A percentile compares a stretch with the other conserved stretches of the same genome.
These are phyloP conservation scores for Haplosporangium sp. DNA, from an alignment of 371 early-diverging fungal species.

Conservation along the genomic window DNA sequence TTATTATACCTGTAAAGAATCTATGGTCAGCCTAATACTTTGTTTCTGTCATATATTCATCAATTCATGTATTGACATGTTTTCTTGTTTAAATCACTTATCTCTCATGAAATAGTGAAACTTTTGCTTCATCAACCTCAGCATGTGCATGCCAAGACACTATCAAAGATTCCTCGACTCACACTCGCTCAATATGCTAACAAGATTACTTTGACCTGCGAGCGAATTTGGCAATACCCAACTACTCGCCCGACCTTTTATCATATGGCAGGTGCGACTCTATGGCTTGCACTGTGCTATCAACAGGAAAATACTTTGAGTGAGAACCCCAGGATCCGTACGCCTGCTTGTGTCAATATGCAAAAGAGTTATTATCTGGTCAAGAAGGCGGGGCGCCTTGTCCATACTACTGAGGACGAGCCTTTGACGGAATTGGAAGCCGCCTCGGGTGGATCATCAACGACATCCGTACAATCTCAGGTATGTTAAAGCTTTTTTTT, in stretches of 20 bases:
- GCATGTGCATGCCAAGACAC: constrained; percentile 43
- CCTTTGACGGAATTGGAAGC: constrained; percentile 42
- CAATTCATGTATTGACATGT: neutral
- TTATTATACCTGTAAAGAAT: constrained; percentile 37
- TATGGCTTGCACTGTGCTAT: constrained; percentile 51
- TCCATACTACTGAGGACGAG: constrained; percentile 47
- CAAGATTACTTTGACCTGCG: constrained; percentile 44
- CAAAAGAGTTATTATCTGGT: constrained; percentile 50
- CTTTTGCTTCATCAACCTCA: constrained; percentile 50
- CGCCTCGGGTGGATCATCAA: constrained; percentile 6
- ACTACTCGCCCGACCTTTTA: constrained; percentile 44
- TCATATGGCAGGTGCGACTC: constrained; percentile 31
- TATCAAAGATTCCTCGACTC: constrained; percentile 25
- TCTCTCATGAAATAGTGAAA: constrained; percentile 23
- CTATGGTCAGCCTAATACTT: neutral
- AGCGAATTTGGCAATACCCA: constrained; percentile 48
- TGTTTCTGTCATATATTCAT: neutral
- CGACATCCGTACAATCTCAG: neutral
- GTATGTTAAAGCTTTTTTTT: neutral
- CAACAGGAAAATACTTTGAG: constrained; percentile 53
- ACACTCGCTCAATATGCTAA: constrained; percentile 44
- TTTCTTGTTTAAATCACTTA: neutral
- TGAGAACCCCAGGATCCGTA: constrained; percentile 53
- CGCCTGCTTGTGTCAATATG: constrained; percentile 54
- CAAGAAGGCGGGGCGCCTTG: constrained; percentile 52